Conservation (phyloP, 1,139 yeast species). For the Yamadazyma songkhlaensis region DNA sequence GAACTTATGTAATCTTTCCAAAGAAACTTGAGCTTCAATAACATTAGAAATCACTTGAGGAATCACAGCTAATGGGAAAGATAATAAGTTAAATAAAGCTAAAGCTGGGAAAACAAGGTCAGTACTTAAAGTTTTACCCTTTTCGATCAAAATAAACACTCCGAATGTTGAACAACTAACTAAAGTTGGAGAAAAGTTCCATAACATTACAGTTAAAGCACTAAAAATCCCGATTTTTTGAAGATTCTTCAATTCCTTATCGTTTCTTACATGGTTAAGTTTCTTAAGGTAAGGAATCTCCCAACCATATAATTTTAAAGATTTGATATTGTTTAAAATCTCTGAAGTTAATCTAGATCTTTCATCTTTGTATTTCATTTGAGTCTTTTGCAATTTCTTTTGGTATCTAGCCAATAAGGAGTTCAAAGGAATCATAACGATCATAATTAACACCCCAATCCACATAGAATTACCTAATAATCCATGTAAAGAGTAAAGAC, state of each 20-base stretch:
- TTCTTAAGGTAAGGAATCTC: conserved; percentile 78
- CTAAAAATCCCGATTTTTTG: conserved; percentile 73
- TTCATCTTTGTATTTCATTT: conserved; percentile 47
- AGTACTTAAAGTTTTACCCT: conserved; percentile 70
- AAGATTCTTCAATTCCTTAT: conserved; percentile 78
- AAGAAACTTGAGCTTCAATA: conserved; percentile 89
- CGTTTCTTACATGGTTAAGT: conserved; percentile 79
- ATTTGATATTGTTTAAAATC: conserved; percentile 85
- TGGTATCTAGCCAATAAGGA: conserved; percentile 71
- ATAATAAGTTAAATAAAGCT: conserved; percentile 76
- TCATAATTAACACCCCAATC: conserved; percentile 89
- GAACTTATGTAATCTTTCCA: conserved; percentile 71
- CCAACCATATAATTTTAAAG: conserved; percentile 93
- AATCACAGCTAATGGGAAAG: conserved; percentile 90
- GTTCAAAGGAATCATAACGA: conserved; percentile 83
- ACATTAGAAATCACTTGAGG: conserved; percentile 87
- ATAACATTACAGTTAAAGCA: conserved; percentile 73
- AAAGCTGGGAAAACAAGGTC: conserved; percentile 95
- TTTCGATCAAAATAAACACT: conserved; percentile 63
- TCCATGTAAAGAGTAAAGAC: conserved; percentile 72
- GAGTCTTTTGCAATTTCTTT: conserved; percentile 66
- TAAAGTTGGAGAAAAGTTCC: conserved; percentile 85
- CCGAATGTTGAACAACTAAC: conserved; percentile 94
- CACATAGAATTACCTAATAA: conserved; percentile 91
- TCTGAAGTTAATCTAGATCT: conserved; percentile 69